phyloP scores from a whole-genome alignment of 2,329 filamentous ascomycete species.

The Fusarium subtropicale region DNA sequence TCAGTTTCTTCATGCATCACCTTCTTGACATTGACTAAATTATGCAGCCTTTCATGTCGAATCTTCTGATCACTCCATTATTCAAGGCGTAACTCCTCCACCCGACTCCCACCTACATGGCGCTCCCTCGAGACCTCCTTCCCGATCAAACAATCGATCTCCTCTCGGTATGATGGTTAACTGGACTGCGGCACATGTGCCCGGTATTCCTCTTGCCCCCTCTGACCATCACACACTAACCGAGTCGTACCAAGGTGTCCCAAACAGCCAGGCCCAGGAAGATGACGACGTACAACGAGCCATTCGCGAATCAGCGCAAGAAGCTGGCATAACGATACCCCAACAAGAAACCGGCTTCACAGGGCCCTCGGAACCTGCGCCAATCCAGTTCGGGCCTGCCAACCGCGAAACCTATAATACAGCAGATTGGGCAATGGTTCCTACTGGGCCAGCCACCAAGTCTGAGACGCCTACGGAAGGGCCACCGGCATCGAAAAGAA shows the following conservation, averaged over 20 bases:
- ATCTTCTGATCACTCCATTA: constrained; percentile 58
- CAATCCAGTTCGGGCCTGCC: constrained; percentile 69
- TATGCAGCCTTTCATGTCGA: constrained; percentile 67
- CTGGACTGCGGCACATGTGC: constrained; percentile 57
- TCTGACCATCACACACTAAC: constrained; percentile 43
- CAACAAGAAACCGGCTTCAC: constrained; percentile 65
- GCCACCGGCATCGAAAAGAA: constrained; percentile 57
- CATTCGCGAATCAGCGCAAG: constrained; percentile 65
- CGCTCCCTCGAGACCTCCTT: constrained; percentile 71
- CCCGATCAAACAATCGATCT: constrained; percentile 67
- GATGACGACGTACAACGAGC: constrained; percentile 69
- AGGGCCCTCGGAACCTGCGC: constrained; percentile 53
- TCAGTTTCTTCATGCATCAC: constrained; percentile 46
- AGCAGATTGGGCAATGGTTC: constrained; percentile 70
- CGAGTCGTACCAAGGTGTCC: constrained; percentile 52
- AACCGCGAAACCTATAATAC: constrained; percentile 66
- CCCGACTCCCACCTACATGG: constrained; percentile 56
- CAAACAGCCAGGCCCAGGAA: constrained; percentile 57
- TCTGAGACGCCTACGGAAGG: constrained; percentile 29
- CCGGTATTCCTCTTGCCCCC: constrained; percentile 53
- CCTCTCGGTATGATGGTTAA: constrained; percentile 66
- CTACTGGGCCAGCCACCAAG: constrained; percentile 47
- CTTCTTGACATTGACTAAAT: constrained; percentile 41
- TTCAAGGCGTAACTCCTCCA: constrained; percentile 58
- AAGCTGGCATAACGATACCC: constrained; percentile 58